phyloP scores from a whole-genome alignment of 108 stramenopile genomes.

The Nitzschia inconspicua region DNA sequence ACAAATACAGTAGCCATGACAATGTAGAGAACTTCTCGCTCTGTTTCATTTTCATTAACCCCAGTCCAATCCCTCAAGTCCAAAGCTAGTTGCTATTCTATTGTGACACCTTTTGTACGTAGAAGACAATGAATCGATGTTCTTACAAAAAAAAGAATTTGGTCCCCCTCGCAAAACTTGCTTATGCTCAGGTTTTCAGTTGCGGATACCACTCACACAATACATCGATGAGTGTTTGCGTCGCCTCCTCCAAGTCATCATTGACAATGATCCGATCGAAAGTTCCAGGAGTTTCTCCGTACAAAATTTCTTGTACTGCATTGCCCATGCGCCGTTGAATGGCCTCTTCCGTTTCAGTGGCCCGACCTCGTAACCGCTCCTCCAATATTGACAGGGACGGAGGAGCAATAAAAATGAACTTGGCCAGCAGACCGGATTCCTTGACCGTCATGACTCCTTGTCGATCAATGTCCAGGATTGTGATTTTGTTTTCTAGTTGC shows the following conservation, averaged over 20 bases:
- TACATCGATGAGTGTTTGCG: too few relatives aligned
- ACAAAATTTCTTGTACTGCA: constrained; percentile 85
- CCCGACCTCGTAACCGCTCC: constrained; percentile 68
- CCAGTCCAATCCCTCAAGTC: too few relatives aligned
- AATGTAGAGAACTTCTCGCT: too few relatives aligned
- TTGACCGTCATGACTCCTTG: constrained; percentile 76
- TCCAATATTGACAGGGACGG: constrained; percentile 83
- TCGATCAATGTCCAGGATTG: constrained; percentile 94
- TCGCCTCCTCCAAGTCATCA: constrained; percentile 80
- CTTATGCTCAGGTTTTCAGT: too few relatives aligned
- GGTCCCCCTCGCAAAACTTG: too few relatives aligned
- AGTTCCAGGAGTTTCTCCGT: constrained; percentile 56
- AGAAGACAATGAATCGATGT: too few relatives aligned
- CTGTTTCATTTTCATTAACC: too few relatives aligned
- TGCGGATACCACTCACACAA: too few relatives aligned
- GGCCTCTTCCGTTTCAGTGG: constrained; percentile 85
- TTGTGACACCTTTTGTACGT: too few relatives aligned
- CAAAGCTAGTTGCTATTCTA: too few relatives aligned
- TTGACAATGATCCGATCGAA: constrained; percentile 86
- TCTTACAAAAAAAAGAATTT: too few relatives aligned
- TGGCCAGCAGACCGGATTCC: constrained; percentile 40
- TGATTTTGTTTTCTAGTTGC: constrained; percentile 53
- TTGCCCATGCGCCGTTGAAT: constrained; percentile 68
- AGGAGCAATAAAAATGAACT: constrained; percentile 93
- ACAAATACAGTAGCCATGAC: too few relatives aligned